Percentiles rank a stretch among this genome's conserved stretches.
These are phyloP conservation scores for Dalbergia cultrata DNA, from an alignment of 306 rosid genomes.

Conservation along the genomic window DNA sequence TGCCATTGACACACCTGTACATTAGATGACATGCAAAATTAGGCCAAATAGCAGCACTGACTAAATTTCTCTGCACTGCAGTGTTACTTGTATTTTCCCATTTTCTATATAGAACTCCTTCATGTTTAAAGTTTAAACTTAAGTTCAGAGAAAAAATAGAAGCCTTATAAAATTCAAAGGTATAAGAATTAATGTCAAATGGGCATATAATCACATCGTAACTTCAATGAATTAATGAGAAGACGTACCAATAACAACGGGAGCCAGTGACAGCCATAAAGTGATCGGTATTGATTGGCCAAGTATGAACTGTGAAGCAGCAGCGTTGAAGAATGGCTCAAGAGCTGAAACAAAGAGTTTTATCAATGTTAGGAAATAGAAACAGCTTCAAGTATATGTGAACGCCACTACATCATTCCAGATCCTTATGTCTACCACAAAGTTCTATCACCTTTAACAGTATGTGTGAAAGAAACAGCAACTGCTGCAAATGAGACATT, in stretches of 20 bases:
- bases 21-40: conserved; percentile 28
- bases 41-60: conserved; percentile 8
- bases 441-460: conserved; percentile 72
- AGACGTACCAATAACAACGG: conserved; percentile 84
- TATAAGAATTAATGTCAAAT: too few species aligned
- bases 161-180: too few species aligned
- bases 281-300: conserved; percentile 84
- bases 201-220: not conserved
- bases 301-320: conserved; percentile 93
- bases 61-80: not conserved
- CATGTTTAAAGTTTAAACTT: too few species aligned
- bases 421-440: not conserved
- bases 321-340: conserved; percentile 96
- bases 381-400: conserved; percentile 5
- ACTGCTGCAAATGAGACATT: conserved; percentile 99
- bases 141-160: too few species aligned
- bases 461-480: conserved; percentile 96
- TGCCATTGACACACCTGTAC: conserved; percentile 93
- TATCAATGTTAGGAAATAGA: conserved; percentile 10
- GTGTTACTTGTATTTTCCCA: not conserved
- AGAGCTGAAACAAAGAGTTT: conserved; percentile 65
- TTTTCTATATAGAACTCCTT: not conserved
- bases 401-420: not conserved
- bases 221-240: not conserved
- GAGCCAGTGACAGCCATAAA: conserved; percentile 91